Percentiles rank a stretch among this genome's conserved stretches.
Conservation (phyloP, 2,329 filamentous ascomycete genomes). For the Aspergillus sp. region DNA sequence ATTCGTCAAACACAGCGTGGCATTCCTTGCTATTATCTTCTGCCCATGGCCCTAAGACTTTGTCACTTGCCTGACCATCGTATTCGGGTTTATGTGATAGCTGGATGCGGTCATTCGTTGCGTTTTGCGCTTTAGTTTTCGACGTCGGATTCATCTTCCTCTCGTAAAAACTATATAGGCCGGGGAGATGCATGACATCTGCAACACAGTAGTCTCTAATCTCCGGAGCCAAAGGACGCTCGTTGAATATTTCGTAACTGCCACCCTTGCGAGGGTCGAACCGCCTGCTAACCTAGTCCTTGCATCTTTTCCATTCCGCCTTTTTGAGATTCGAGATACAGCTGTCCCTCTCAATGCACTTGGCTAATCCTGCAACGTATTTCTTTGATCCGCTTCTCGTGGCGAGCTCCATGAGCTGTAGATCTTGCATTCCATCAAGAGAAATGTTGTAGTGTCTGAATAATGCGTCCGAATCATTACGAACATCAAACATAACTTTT, state of each 20-base stretch:
- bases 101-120: not conserved
- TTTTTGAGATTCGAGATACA: not conserved
- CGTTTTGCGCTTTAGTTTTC: not conserved
- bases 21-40: not conserved
- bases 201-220: not conserved
- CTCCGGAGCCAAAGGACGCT: not conserved
- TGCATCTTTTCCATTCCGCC: not conserved
- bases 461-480: too few relatives aligned
- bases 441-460: too few relatives aligned
- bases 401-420: too few relatives aligned
- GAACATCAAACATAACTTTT: too few relatives aligned
- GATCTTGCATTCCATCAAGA: too few relatives aligned
- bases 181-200: not conserved
- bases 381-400: too few relatives aligned
- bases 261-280: not conserved
- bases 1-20: not conserved
- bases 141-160: not conserved
- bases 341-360: not conserved
- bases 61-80: not conserved
- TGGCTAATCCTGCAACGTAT: not conserved
- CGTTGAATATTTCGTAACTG: not conserved
- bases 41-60: not conserved
- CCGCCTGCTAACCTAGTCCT: not conserved
- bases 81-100: not conserved
- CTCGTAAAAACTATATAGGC: not conserved